Evolutionary conservation across 768 basidiomycete species (phyloP).

Genomic region (Boletus barrowsii): DNA sequence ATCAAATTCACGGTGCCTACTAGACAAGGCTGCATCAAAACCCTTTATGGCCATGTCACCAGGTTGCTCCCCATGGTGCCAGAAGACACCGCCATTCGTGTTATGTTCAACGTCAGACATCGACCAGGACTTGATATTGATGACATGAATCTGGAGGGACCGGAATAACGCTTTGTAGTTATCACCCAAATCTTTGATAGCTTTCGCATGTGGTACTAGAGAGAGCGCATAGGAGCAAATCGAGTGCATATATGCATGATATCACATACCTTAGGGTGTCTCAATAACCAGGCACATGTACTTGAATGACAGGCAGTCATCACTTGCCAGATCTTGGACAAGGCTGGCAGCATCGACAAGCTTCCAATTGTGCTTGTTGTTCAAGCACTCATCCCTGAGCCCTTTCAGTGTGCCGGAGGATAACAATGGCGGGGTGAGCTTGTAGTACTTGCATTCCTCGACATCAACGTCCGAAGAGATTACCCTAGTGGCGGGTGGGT

Average conservation of each 20-base stretch:
- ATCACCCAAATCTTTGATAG: too few species aligned
- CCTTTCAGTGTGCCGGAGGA: too few species aligned
- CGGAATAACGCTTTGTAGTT: not conserved
- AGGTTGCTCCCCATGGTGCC: not conserved
- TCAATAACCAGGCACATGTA: not conserved
- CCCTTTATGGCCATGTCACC: too few species aligned
- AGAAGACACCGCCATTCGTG: not conserved
- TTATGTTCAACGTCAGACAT: not conserved
- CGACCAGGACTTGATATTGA: not conserved
- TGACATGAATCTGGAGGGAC: too few species aligned
- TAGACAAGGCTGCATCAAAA: not conserved
- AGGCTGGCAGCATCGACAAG: too few species aligned
- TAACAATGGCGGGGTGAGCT: not conserved
- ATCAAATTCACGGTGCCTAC: too few species aligned
- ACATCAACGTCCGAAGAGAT: too few species aligned
- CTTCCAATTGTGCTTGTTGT: too few species aligned
- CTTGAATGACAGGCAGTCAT: not conserved
- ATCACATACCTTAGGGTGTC: not conserved
- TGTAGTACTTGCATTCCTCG: not conserved
- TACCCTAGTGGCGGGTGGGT: too few species aligned
- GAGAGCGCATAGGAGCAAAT: not conserved
- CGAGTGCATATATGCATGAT: not conserved
- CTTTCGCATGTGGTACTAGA: too few species aligned
- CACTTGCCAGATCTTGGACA: not conserved
- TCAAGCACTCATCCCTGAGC: not conserved